Evolutionary conservation across 805 yeast species (phyloP), one percentile per base, ranked within the genome.

Genomic region (Millerago galiae): DNA sequence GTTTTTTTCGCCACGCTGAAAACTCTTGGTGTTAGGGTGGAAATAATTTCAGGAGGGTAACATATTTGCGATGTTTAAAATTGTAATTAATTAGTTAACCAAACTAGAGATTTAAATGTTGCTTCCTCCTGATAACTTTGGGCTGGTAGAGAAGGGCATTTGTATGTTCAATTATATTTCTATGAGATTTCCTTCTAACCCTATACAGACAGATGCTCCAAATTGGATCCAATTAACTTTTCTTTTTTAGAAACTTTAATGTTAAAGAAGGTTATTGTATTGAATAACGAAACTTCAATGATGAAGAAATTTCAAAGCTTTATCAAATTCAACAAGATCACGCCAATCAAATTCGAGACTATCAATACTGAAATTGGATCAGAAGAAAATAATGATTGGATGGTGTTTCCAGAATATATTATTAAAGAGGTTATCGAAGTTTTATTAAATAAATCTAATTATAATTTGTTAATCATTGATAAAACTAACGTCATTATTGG

Each of bases 91-190:
- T 21, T 21, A 13, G 11, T 27, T 27, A 11, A 27, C 11, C 7
- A 4, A 27, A 12, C 13, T 10, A n/a, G 16, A 8, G 9, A 7
- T 29, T 14, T 10, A 5, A 26, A 38, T 38, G 41, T 17, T 89
- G 27, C 86, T 90, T 1, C 95, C 96, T 2, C 98, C 99, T 1
- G 91, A 88, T 38, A 86, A 85, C 58, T 93, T 85, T 66, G 95
- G 96, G 0, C 70, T 88, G 26, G 96, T 90, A 4, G 97, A 93
- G 62, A 81, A 82, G 21, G 95, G 95, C 0, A 67, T 91, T 2
- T 83, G 71, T 55, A 11, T 5, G 39, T 29, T 16, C 8, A 14
- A 10, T 11, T 16, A 1, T 31, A 2, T 12, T 15, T 31, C 4
- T 31, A 8, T 31, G 34, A 5, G 13, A 3, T 16, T 8, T 31